These are phyloP conservation scores for Isabelozyma rhagii DNA, from an alignment of 805 yeast genomes.

Conservation along the genomic window DNA sequence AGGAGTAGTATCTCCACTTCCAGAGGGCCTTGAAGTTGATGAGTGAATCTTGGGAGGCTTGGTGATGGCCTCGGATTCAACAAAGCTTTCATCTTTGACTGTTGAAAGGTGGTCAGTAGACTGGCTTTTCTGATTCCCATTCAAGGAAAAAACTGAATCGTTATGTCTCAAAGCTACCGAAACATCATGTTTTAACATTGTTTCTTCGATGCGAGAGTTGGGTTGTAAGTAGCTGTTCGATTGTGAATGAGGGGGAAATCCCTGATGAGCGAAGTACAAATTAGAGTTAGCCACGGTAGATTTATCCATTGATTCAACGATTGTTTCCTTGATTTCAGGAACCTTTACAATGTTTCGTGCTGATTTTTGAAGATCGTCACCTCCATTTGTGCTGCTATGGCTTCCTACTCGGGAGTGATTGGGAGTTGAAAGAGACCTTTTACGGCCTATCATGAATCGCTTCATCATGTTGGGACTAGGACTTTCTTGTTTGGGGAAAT, in stretches of 20 bases:
- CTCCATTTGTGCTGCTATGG: neutral
- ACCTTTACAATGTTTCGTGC: conserved; percentile 5
- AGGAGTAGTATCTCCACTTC: conserved; percentile 8
- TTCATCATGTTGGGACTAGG: conserved; percentile 6
- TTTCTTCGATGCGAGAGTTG: neutral
- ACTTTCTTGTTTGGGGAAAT: conserved; percentile 4
- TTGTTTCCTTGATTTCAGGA: conserved; percentile 9
- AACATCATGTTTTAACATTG: conserved; percentile 12
- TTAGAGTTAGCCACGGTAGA: conserved; percentile 34
- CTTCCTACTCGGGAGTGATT: conserved; percentile 2
- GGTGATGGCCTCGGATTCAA: conserved; percentile 4
- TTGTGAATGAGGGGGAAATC: conserved; percentile 51
- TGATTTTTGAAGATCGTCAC: conserved; percentile 3
- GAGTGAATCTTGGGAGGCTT: conserved; percentile 15
- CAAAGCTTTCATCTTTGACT: conserved; percentile 6
- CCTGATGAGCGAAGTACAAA: conserved; percentile 57
- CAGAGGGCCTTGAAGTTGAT: conserved; percentile 2
- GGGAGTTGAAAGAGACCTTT: conserved; percentile 15
- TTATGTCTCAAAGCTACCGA: conserved; percentile 38
- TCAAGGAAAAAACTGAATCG: conserved; percentile 28
- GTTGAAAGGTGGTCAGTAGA: neutral
- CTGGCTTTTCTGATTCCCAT: neutral
- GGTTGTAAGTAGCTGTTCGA: neutral
- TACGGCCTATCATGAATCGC: conserved; percentile 12
- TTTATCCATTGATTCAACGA: conserved; percentile 2